Evolutionary conservation across 2,329 filamentous ascomycete species (phyloP).

Genomic region (Mollisiaceae sp.): DNA sequence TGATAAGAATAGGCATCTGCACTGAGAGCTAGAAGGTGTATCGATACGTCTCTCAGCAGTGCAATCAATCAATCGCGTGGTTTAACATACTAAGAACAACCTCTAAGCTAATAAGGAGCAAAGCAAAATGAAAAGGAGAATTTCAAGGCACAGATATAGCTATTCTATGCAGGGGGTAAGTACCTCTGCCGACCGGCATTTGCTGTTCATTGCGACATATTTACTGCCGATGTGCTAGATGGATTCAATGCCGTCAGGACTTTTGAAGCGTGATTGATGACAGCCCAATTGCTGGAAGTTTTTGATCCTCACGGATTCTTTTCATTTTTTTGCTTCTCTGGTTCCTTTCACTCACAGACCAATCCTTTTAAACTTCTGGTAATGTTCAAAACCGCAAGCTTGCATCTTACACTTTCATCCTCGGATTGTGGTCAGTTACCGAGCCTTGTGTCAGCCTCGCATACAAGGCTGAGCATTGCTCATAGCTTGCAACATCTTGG

Average conservation of each 20-base stretch:
- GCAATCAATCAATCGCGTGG: no score
- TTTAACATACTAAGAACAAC: no score
- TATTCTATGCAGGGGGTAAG: not conserved
- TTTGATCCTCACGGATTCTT: not conserved
- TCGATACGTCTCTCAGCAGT: no score
- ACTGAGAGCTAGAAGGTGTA: not conserved
- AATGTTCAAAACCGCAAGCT: slow-evolving; percentile 13
- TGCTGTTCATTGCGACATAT: not conserved
- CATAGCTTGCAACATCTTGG: not conserved
- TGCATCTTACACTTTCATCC: not conserved
- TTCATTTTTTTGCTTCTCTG: not conserved
- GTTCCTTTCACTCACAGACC: not conserved
- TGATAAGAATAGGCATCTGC: not conserved
- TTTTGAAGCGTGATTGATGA: not conserved
- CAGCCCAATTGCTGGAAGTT: not conserved
- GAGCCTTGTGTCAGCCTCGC: slow-evolving; percentile 16
- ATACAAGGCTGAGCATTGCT: slow-evolving; percentile 11
- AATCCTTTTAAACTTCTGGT: not conserved
- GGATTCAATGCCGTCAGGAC: slow-evolving; percentile 23
- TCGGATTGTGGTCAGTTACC: not conserved
- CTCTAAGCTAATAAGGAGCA: no score
- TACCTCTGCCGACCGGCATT: not conserved
- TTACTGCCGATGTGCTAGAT: slow-evolving; percentile 6
- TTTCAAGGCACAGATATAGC: no score
- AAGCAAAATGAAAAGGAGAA: no score